These are phyloP conservation scores for Aspergillus awamori DNA, from an alignment of 2,329 filamentous ascomycete species.

Conservation along the genomic window DNA sequence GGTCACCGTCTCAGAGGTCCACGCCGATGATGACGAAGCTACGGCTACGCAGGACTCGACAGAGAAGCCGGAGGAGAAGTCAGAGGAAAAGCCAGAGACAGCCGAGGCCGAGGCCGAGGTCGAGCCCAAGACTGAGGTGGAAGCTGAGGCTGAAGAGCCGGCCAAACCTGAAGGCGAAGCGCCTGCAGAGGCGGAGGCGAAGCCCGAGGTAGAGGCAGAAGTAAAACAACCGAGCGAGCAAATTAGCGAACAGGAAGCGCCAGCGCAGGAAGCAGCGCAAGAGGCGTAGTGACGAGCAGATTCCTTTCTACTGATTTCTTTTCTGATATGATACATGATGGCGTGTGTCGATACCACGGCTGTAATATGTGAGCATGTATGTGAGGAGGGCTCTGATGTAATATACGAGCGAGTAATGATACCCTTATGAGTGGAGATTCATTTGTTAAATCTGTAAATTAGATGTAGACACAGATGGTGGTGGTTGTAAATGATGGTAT, in stretches of 20 bases:
- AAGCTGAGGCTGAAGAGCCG: slow-evolving; percentile 4
- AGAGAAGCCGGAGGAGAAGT: background rate
- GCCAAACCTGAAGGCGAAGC: slow-evolving; percentile 5
- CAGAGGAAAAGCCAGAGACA: background rate
- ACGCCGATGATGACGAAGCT: slow-evolving; percentile 20
- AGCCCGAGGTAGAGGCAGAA: slow-evolving; percentile 14
- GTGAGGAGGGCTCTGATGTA: slow-evolving; percentile 20
- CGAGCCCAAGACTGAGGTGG: slow-evolving; percentile 8
- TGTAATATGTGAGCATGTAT: slow-evolving; percentile 20
- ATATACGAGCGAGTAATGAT: slow-evolving; percentile 28
- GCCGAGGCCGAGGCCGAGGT: slow-evolving; percentile 15
- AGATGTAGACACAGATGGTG: background rate
- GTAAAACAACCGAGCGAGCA: background rate
- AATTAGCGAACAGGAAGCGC: slow-evolving; percentile 8
- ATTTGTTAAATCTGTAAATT: background rate
- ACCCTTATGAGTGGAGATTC: slow-evolving; percentile 14
- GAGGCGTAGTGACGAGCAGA: slow-evolving; percentile 13
- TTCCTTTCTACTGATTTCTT: background rate
- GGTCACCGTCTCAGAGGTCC: slow-evolving; percentile 24
- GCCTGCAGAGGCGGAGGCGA: background rate
- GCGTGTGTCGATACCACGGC: slow-evolving; percentile 19
- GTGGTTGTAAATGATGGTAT: too few species aligned
- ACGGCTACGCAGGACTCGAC: slow-evolving; percentile 1
- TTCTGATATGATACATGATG: slow-evolving; percentile 18
- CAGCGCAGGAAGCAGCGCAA: slow-evolving; percentile 11